Conservation (phyloP, 495 filamentous ascomycete species). For the Parathielavia appendiculata region DNA sequence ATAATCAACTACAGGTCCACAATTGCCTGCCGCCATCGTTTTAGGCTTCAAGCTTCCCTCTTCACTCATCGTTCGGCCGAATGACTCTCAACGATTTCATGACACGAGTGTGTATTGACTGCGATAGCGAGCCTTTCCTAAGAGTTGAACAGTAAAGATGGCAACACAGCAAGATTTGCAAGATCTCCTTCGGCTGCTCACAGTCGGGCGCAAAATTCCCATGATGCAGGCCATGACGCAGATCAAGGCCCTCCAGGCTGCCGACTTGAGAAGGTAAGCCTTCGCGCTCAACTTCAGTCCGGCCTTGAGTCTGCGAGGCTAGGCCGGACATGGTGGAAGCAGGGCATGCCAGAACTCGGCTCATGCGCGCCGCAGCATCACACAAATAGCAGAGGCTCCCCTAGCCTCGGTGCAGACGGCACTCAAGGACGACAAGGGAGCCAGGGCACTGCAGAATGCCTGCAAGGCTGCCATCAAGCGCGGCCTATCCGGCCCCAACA, state of each 20-base stretch:
- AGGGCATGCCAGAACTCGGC: background rate
- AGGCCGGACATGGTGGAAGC: background rate
- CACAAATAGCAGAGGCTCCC: constrained; percentile 57
- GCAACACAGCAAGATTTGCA: constrained; percentile 57
- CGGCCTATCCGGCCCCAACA: constrained; percentile 29
- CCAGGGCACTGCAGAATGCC: constrained; percentile 61
- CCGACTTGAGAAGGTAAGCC: constrained; percentile 56
- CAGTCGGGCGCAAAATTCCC: constrained; percentile 64
- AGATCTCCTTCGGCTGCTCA: constrained; percentile 69
- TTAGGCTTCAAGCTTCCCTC: background rate
- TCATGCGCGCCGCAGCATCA: constrained; percentile 42
- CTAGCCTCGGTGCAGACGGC: constrained; percentile 52
- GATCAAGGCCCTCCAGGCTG: constrained; percentile 60
- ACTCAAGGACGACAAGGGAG: constrained; percentile 63
- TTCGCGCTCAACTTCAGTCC: background rate
- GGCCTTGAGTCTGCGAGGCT: no score
- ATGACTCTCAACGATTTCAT: background rate
- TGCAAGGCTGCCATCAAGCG: constrained; percentile 59
- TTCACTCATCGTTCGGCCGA: background rate
- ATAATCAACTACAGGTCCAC: constrained; percentile 5
- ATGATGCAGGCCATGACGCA: constrained; percentile 65
- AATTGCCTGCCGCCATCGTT: background rate
- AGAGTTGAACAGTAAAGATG: constrained; percentile 30
- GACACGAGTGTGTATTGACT: background rate
- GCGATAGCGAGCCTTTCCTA: background rate